Percentiles rank a stretch among this genome's conserved stretches.
These are phyloP conservation scores for Populus pruinosa DNA, from an alignment of 345 rosid genomes.

Conservation along the genomic window DNA sequence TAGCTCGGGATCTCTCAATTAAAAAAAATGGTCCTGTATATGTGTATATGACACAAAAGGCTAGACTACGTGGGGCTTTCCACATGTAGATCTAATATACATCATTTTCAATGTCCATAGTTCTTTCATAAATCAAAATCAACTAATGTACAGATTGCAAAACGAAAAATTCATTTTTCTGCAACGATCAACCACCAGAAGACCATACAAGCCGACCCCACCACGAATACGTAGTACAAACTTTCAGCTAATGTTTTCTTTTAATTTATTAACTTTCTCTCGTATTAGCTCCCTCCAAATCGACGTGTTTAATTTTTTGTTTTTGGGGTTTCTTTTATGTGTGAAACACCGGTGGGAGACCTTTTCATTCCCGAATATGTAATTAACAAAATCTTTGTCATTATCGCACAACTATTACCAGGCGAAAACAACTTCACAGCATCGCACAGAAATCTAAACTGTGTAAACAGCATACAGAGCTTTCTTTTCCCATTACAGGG, in stretches of 20 bases:
- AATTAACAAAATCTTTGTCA: not conserved
- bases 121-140: not conserved
- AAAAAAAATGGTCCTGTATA: too few species aligned
- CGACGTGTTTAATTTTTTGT: not conserved
- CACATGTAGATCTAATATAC: slow-evolving; percentile 24
- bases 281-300: too few species aligned
- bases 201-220: slow-evolving; percentile 21
- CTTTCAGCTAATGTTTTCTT: not conserved
- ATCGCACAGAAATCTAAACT: not conserved
- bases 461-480: not conserved
- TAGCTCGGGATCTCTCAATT: too few species aligned
- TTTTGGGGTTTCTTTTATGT: not conserved
- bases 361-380: not conserved
- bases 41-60: not conserved
- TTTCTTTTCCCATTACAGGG: not conserved
- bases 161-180: slow-evolving; percentile 10
- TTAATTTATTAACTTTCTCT: not conserved
- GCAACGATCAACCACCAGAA: slow-evolving; percentile 47
- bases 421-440: not conserved
- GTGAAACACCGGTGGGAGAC: not conserved
- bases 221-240: not conserved
- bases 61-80: slow-evolving; percentile 16
- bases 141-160: slow-evolving; percentile 1
- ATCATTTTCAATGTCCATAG: slow-evolving; percentile 18
- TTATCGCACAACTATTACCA: not conserved